Base-by-base conservation (phyloP, 1,139 yeast genomes). In the Meyerozyma athensensis region DNA sequence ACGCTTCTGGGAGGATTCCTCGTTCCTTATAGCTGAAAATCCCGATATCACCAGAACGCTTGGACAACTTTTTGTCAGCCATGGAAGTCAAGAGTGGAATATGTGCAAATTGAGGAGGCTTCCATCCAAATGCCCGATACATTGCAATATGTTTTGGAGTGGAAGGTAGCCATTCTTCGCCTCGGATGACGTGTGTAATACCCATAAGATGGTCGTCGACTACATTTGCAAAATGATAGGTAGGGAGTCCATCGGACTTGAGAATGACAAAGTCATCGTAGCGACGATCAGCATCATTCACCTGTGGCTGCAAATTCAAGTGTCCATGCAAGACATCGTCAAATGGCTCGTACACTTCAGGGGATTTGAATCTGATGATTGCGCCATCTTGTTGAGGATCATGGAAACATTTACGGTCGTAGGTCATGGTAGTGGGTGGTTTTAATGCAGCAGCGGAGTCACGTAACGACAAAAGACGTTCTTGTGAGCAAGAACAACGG, bases 151-250 rank as follows among this genome's bases (percentile, higher is more conserved):
- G 99, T 48, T 90, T 92, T 3, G 97, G 96, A 0, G 98, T 92
- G 0, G 97, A 86, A 1, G 96, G 83, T 7, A 92, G 65, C 99
- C 99, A 94, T 58, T 92, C 97, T 54, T 92, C 98, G 26, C 99
- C 99, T 45, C 99, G 71, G 8, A 92, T 79, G 7, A 92, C 98
- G 58, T 94, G 97, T 0, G 97, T 86, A 31, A 92, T 85, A 35
- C 77, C 61, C 98, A 92, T 94, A 36, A 85, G 61, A 57, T 90
- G 95, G 56, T 92, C 99, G 54, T 92, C 99, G 2, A 92, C 79
- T 2, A 92, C 96, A 52, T 87, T 90, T 16, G 98, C 98, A 53
- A 92, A 82, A 61, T 92, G 99, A 52, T 92, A 92, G 0, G 99
- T 92, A 13, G 99, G 99, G 44, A 86, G 65, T 0, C 94, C 92